Evolutionary conservation across 257 asterid genomes (phyloP).

Genomic region (Solanum pimpinellifolium): DNA sequence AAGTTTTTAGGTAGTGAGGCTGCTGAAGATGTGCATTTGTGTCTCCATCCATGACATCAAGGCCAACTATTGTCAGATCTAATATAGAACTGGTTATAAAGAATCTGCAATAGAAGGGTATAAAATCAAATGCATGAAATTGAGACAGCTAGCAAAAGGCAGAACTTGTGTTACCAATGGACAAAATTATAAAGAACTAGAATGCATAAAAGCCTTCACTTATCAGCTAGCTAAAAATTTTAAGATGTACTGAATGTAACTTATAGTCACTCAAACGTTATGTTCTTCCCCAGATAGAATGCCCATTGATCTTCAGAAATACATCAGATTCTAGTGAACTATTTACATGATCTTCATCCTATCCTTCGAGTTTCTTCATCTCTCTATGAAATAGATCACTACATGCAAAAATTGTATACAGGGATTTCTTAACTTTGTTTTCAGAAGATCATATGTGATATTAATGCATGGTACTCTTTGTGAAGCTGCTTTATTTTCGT

Average conservation of each 20-base stretch:
- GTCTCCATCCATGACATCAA: slow-evolving; percentile 72
- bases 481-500: neutral
- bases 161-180: neutral
- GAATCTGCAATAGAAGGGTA: slow-evolving; percentile 46
- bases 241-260: neutral
- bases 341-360: neutral
- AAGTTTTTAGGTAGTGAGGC: slow-evolving; percentile 62
- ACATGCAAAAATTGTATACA: neutral
- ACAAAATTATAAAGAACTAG: neutral
- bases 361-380: neutral
- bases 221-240: neutral
- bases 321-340: neutral
- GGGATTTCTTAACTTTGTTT: neutral
- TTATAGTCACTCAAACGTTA: neutral
- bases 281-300: neutral
- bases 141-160: neutral
- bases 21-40: slow-evolving; percentile 45
- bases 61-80: slow-evolving; percentile 93
- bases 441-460: neutral
- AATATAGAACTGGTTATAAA: slow-evolving; percentile 90
- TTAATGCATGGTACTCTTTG: neutral
- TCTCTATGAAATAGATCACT: neutral
- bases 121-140: neutral
- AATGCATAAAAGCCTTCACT: neutral
- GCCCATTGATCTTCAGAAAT: neutral